Base-by-base conservation (phyloP, 305 asterid species). In the Fraxinus velutina region DNA sequence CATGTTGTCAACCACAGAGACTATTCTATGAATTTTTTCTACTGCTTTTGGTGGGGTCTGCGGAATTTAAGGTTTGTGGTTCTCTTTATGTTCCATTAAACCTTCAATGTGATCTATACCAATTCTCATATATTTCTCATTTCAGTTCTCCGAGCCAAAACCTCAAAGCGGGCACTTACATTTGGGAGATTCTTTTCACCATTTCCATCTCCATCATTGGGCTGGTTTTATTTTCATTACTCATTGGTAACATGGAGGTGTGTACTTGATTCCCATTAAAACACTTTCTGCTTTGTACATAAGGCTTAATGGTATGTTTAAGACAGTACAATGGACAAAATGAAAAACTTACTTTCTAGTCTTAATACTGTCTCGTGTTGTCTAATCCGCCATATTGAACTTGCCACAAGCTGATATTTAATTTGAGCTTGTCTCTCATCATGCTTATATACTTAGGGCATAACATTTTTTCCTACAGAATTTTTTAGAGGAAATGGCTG, bases 41-140 rank as follows among this genome's bases (percentile, higher is more conserved):
- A 88, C 73, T 90, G 96, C 42, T 90, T 93, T 77, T 93, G 94
- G 96, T 93, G 94, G 96, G 97, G 93, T 10, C 85, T 89, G 29
- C 78, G 92, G 73, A 90, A 88, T 86, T 85, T 93, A 75, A 93
- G 94, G 97, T 90, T 66, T 76, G 84, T 86, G 12, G 19, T 24
- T 68, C 30, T 15, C 44, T 82, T 9, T 30, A 30, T 0, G 42
- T 36, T 36, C 42, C 42, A 36, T 36, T 36, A 36, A 36, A 36
- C 42, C 42, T 36, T 36, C 42, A 36, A 36, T 36, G 9, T 36
- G 42, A 0, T 36, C 42, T 36, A 6, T 29, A 9, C 2, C 39
- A n/a, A 0, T 70, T 78, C 66, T 37, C 5, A 2, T 29, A 1
- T 55, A 24, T 81, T 72, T 2, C 24, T 76, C 5, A 4, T 80